These are phyloP conservation scores for Coniochaeta sp. DNA, from an alignment of 2,329 filamentous ascomycete species.

Conservation along the genomic window DNA sequence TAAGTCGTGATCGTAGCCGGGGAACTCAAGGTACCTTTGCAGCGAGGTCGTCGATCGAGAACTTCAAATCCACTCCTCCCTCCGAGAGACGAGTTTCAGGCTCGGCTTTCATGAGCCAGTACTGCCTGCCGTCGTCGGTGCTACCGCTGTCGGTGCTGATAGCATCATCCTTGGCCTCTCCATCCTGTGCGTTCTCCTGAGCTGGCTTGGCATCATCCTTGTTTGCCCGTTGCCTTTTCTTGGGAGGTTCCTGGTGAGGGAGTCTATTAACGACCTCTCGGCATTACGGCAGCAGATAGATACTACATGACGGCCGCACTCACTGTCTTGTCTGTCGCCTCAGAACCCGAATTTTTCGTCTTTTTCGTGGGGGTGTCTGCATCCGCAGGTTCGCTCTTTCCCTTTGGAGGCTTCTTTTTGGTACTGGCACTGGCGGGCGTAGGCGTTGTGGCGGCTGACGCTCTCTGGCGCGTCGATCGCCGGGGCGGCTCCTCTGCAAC, in stretches of 20 bases:
- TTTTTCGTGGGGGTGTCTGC: background rate
- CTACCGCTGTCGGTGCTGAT: background rate
- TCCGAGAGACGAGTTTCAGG: slow-evolving; percentile 81
- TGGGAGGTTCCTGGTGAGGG: background rate
- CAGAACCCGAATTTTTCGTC: background rate
- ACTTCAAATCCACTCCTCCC: slow-evolving; percentile 81
- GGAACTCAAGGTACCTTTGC: slow-evolving; percentile 31
- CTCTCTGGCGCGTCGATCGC: slow-evolving; percentile 8
- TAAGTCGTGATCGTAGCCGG: background rate
- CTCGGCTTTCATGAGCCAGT: slow-evolving; percentile 84
- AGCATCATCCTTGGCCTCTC: background rate
- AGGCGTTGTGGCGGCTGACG: background rate
- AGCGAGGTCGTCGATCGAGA: slow-evolving; percentile 86
- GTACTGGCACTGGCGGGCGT: background rate
- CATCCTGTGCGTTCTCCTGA: background rate
- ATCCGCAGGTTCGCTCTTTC: background rate
- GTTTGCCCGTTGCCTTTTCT: background rate
- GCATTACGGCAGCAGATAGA: too few relatives aligned
- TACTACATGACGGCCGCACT: too few relatives aligned
- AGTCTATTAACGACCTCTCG: too few relatives aligned
- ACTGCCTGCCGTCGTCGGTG: slow-evolving; percentile 27
- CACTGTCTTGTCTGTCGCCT: background rate
- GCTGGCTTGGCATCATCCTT: background rate
- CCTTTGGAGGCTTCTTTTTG: background rate
- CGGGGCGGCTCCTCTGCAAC: slow-evolving; percentile 5